Evolutionary conservation across 176 grass and related monocot genomes (phyloP).

Genomic region (Lolium perenne): DNA sequence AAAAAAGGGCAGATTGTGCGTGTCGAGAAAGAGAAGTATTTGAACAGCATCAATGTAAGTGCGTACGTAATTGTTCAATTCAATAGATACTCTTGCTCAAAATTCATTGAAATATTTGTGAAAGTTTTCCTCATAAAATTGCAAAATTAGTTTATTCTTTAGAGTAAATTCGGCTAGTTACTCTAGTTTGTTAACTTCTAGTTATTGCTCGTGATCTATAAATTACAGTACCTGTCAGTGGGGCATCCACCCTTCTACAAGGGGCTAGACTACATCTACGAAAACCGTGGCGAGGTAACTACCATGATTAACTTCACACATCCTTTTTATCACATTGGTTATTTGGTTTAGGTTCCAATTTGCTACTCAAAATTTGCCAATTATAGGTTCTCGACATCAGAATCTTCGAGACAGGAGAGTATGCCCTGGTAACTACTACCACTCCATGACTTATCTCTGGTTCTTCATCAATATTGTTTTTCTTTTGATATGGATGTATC

Average conservation of each 20-base stretch:
- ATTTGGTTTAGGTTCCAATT: neutral
- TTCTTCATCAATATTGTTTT: neutral
- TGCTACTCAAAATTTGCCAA: neutral
- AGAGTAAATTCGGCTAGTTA: neutral
- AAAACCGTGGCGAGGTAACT: slow-evolving; percentile 83
- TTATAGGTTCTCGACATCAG: slow-evolving; percentile 78
- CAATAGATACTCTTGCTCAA: neutral
- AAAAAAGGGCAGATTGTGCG: slow-evolving; percentile 98
- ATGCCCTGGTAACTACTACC: slow-evolving; percentile 66
- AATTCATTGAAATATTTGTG: too few relatives aligned
- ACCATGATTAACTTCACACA: neutral
- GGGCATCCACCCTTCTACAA: slow-evolving; percentile 84
- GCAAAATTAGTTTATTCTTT: neutral
- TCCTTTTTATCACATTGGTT: neutral
- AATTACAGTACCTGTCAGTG: slow-evolving; percentile 85
- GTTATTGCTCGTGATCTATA: neutral
- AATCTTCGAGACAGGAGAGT: slow-evolving; percentile 82
- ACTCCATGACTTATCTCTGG: neutral
- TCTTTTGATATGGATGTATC: neutral
- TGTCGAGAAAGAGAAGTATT: slow-evolving; percentile 88
- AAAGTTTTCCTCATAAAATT: neutral
- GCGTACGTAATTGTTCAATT: neutral
- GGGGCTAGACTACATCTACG: slow-evolving; percentile 89
- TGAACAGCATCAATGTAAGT: slow-evolving; percentile 85
- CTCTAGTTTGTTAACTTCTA: neutral